Conservation (phyloP, 176 grass and related monocot genomes). For the Typha latifolia region DNA sequence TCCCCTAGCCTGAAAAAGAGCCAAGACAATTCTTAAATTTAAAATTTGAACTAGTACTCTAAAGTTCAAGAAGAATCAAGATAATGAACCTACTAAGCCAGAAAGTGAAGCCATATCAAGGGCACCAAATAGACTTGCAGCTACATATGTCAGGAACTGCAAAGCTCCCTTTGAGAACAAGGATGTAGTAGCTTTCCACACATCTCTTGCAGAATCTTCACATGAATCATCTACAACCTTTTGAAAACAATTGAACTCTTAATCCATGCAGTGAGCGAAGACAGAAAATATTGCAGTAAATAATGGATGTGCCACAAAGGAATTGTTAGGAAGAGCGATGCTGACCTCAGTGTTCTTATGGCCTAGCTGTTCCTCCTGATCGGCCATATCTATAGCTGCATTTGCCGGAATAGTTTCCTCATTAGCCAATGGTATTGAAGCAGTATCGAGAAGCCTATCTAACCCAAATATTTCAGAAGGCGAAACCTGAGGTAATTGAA, state of each 20-base stretch:
- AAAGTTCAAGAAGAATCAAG: not conserved
- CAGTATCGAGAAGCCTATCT: conserved; percentile 51
- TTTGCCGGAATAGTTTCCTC: conserved; percentile 28
- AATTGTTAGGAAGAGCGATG: not conserved
- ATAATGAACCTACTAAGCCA: conserved; percentile 39
- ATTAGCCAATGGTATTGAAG: conserved; percentile 23
- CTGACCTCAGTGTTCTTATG: conserved; percentile 36
- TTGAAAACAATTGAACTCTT: conserved; percentile 20
- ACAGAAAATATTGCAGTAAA: too few relatives aligned
- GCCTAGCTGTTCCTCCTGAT: conserved; percentile 37
- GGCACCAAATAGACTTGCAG: conserved; percentile 51
- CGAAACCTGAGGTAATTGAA: conserved; percentile 46
- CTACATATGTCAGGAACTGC: conserved; percentile 54
- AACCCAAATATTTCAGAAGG: conserved; percentile 79
- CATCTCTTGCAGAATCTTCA: conserved; percentile 42
- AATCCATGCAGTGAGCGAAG: not conserved
- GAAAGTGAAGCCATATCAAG: conserved; percentile 20
- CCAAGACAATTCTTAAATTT: not conserved
- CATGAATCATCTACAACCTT: conserved; percentile 37
- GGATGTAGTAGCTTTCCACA: conserved; percentile 40
- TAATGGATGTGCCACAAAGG: too few relatives aligned
- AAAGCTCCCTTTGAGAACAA: conserved; percentile 48
- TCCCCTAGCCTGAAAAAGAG: conserved; percentile 36
- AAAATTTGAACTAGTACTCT: not conserved
- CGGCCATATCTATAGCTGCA: conserved; percentile 17